Conservation (phyloP, 2,329 filamentous ascomycete species). For the Colletotrichum abscissum region DNA sequence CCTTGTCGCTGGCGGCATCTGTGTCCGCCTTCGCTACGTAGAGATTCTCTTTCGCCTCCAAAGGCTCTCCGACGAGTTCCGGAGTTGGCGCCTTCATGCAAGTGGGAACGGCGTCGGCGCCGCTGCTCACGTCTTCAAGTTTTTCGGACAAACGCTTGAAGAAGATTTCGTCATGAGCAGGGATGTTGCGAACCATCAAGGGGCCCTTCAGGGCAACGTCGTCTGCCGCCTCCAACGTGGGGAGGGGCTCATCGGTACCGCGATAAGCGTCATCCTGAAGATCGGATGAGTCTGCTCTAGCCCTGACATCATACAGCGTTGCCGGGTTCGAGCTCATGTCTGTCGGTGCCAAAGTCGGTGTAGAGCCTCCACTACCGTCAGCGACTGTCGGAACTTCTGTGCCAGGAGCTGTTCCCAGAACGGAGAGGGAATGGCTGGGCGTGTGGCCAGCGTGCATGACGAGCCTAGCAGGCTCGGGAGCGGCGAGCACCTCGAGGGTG, state of each 20-base stretch:
- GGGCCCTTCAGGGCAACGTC: slow-evolving; percentile 63
- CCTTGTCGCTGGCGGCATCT: slow-evolving; percentile 28
- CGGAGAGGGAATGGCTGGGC: slow-evolving; percentile 68
- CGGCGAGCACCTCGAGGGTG: slow-evolving; percentile 58
- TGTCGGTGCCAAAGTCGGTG: slow-evolving; percentile 44
- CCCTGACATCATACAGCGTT: slow-evolving; percentile 29
- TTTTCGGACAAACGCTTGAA: slow-evolving; percentile 62
- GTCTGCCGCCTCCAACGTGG: slow-evolving; percentile 51
- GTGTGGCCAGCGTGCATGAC: slow-evolving; percentile 74
- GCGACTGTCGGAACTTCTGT: slow-evolving; percentile 53
- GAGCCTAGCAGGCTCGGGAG: slow-evolving; percentile 61
- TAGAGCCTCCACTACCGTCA: slow-evolving; percentile 52
- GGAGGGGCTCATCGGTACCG: slow-evolving; percentile 39
- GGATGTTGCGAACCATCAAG: slow-evolving; percentile 65
- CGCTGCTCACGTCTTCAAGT: slow-evolving; percentile 60
- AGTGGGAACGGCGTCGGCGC: slow-evolving; percentile 59
- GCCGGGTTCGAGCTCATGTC: slow-evolving; percentile 27
- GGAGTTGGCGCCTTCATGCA: slow-evolving; percentile 50
- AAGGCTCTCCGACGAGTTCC: slow-evolving; percentile 32
- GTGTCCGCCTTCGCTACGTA: slow-evolving; percentile 3
- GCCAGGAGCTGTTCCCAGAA: slow-evolving; percentile 57
- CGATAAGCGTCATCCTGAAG: slow-evolving; percentile 22
- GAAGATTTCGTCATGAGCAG: slow-evolving; percentile 67
- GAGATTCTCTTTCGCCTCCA: slow-evolving; percentile 30
- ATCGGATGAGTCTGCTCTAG: slow-evolving; percentile 28